phyloP scores from a whole-genome alignment of 352 stramenopile species.

The Phytophthora kernoviae region DNA sequence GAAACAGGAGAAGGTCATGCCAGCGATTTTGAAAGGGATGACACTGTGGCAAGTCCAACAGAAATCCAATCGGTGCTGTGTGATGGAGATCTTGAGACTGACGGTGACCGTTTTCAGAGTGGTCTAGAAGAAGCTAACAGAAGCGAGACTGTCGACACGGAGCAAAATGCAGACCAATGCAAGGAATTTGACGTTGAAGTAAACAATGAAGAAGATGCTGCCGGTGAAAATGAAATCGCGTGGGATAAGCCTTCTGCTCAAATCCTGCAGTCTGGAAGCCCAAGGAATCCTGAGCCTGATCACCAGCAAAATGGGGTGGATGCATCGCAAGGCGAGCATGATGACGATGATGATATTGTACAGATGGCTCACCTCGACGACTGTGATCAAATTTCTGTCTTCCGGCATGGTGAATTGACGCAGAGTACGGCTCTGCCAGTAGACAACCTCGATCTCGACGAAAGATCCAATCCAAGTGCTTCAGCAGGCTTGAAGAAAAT shows the following conservation, averaged over 20 bases:
- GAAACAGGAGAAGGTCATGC: neutral
- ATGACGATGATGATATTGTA: slow-evolving; percentile 2
- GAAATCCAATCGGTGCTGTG: neutral
- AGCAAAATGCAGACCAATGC: neutral
- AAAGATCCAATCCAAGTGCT: neutral
- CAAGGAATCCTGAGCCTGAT: neutral
- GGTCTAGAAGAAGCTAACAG: neutral
- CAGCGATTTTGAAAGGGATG: slow-evolving; percentile 2
- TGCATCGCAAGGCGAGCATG: neutral
- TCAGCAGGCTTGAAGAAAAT: neutral
- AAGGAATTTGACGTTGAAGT: neutral
- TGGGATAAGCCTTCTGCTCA: neutral
- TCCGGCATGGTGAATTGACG: neutral
- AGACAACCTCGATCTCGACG: neutral
- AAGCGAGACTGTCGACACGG: neutral
- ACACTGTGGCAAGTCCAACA: neutral
- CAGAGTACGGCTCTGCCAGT: neutral
- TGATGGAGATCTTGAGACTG: neutral
- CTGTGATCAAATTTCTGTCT: neutral
- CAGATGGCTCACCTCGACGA: neutral
- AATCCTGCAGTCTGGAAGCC: neutral
- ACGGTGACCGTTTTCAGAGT: neutral
- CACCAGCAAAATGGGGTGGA: neutral
- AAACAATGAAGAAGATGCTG: neutral
- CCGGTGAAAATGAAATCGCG: neutral